These are phyloP conservation scores for Termitomyces sp. DNA, from an alignment of 768 basidiomycete species.

Conservation along the genomic window DNA sequence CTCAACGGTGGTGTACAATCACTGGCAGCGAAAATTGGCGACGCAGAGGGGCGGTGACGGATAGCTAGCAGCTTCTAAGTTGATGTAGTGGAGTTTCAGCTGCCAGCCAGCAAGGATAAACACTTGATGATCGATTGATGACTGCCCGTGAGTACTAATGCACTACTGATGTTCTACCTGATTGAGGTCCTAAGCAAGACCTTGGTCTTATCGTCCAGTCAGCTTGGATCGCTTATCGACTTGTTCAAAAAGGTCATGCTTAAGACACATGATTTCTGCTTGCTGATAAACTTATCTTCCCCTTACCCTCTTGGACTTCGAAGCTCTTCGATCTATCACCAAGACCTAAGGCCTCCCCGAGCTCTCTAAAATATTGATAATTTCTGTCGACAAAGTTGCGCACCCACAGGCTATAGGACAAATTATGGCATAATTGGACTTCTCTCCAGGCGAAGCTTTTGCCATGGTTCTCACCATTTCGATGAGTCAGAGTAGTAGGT, in stretches of 20 bases:
- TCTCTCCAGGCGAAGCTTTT: not conserved
- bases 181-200: too few relatives aligned
- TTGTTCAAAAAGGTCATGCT: not conserved
- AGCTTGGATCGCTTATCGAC: not conserved
- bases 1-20: too few relatives aligned
- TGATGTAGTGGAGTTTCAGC: not conserved
- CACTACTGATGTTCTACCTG: too few relatives aligned
- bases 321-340: not conserved
- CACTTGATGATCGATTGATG: not conserved
- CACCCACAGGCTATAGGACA: not conserved
- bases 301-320: not conserved
- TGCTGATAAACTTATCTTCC: not conserved
- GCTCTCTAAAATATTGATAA: not conserved
- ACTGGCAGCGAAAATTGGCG: not conserved
- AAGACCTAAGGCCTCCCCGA: not conserved
- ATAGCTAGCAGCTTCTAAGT: not conserved
- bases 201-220: slow-evolving; percentile 2
- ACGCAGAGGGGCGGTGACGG: too few relatives aligned
- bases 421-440: slow-evolving; percentile 1
- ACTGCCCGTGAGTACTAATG: not conserved
- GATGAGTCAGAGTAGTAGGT: not conserved
- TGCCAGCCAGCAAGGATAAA: too few relatives aligned
- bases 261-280: not conserved
- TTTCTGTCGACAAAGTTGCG: not conserved
- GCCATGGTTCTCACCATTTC: not conserved